A percentile compares a stretch with the other conserved stretches of the same genome.
phyloP scores from a whole-genome alignment of 805 yeast species.

The Candida succiphila region DNA sequence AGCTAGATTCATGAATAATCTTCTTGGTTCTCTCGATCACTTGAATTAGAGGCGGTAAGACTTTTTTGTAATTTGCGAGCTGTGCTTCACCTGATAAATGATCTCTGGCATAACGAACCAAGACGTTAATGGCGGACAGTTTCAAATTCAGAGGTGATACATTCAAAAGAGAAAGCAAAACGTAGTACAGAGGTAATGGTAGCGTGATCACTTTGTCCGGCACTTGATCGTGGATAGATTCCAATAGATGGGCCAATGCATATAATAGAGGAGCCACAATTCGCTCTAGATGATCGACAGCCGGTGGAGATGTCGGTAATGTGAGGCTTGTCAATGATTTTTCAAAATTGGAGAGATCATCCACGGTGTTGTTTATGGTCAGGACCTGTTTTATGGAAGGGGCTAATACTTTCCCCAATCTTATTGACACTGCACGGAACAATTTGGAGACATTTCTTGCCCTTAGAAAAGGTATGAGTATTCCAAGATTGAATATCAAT shows the following conservation, averaged over 20 bases:
- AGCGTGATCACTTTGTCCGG: constrained; percentile 4
- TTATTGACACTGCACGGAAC: constrained; percentile 13
- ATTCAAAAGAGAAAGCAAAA: constrained; percentile 14
- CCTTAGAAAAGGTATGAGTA: constrained; percentile 16
- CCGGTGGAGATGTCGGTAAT: constrained; percentile 13
- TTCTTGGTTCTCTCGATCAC: constrained; percentile 13
- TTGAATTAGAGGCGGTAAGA: constrained; percentile 14
- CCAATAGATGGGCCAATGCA: constrained; percentile 14
- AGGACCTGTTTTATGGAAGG: constrained; percentile 13
- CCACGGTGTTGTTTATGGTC: constrained; percentile 7
- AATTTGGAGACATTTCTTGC: constrained; percentile 5
- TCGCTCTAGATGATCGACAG: constrained; percentile 6
- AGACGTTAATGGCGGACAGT: constrained; percentile 18
- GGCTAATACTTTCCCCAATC: constrained; percentile 10
- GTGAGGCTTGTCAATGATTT: constrained; percentile 5
- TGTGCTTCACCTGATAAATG: constrained; percentile 8
- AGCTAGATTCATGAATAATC: constrained; percentile 6
- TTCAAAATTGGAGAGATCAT: constrained; percentile 7
- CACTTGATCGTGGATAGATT: constrained; percentile 1
- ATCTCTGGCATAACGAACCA: constrained; percentile 14
- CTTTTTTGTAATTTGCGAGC: constrained; percentile 10
- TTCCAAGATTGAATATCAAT: constrained; percentile 13
- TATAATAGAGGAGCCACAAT: constrained; percentile 17
- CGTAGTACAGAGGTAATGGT: constrained; percentile 18
- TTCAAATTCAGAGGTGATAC: constrained; percentile 14